Base-by-base conservation (phyloP, 495 filamentous ascomycete genomes). In the Darksidea phi region DNA sequence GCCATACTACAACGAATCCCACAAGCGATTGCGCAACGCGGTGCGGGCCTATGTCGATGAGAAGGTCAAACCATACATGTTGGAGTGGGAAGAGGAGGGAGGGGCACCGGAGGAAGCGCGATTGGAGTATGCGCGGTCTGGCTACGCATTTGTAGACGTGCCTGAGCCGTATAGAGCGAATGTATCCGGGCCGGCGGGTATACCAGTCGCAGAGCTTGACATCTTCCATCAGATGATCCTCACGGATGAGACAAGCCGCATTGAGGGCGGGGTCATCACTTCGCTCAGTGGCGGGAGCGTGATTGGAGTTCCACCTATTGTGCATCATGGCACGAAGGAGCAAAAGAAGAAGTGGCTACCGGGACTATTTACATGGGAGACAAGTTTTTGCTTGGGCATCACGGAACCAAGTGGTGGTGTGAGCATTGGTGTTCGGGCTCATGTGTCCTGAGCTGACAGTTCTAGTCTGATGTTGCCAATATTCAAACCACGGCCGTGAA, bases 51-150 rank as follows among this genome's bases (percentile, higher is more conserved):
- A 74, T 43, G 61, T 73, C 57, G 64, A 75, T 49, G 49, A 70
- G 36, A 36, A 73, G 21, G 55, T 74, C 41, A 63, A 71, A 11
- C 73, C 73, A 15, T 67, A 73, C 59, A 61, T 61, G 41, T 60
- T 73, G 18, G 72, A 74, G 20, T 75, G 73, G 73, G 72, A 74
- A 57, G 71, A 64, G 26, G 54, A 67, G 47, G 73, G 73, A 24
- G 69, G 68, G 20, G 73, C 68, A 1, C 73, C 73, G 1, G 52
- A 57, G 0, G 61, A 67, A 25, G 69, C 56, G 26, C 64, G 70
- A 6, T 28, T 71, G 41, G 57, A 63, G 58, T 73, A 61, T 57
- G 71, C 71, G 5, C 24, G 54, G 6, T 69, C 72, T 23, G 73
- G 73, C n/a, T 70, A 71, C 48, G 46, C 70, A 3, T 73, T 73